A percentile compares a stretch with the other conserved stretches of the same genome.
These are phyloP conservation scores for Tolypocladium amazonense DNA, from an alignment of 2,329 filamentous ascomycete genomes.

Conservation along the genomic window DNA sequence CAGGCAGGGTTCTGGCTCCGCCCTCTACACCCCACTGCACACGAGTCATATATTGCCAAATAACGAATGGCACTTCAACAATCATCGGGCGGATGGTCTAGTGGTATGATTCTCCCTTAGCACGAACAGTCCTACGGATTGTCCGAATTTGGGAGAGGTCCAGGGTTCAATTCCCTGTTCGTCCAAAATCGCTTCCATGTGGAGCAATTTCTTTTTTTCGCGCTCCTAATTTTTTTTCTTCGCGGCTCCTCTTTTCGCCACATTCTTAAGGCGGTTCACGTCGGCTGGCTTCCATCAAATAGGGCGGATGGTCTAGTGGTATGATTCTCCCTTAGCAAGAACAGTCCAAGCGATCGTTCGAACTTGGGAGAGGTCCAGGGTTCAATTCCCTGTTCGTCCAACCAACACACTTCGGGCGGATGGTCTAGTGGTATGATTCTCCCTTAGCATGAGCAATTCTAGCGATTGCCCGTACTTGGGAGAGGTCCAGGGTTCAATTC, in stretches of 20 bases:
- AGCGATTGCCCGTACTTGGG: conserved; percentile 11
- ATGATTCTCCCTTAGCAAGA: conserved; percentile 22
- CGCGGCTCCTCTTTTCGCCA: neutral
- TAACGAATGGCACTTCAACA: neutral
- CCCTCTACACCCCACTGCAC: neutral
- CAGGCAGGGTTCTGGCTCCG: neutral
- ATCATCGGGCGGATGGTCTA: conserved; percentile 10
- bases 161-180: conserved; percentile 24
- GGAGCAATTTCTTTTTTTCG: neutral
- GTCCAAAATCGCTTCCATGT: conserved; percentile 8
- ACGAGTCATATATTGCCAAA: neutral
- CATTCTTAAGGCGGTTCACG: neutral
- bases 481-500: conserved; percentile 24
- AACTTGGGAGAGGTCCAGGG: conserved; percentile 20
- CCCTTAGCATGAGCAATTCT: conserved; percentile 16
- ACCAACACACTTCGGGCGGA: conserved; percentile 10
- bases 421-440: conserved; percentile 24
- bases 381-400: conserved; percentile 24
- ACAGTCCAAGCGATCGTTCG: conserved; percentile 8
- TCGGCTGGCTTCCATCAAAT: neutral
- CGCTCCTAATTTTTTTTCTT: conserved; percentile 5
- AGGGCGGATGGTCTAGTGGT: conserved; percentile 8
- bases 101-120: conserved; percentile 12
- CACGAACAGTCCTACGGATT: conserved; percentile 7
- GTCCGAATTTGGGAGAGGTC: conserved; percentile 17